phyloP scores from a whole-genome alignment of 371 early-diverging fungal genomes.

The Apophysomyces ossiformis region DNA sequence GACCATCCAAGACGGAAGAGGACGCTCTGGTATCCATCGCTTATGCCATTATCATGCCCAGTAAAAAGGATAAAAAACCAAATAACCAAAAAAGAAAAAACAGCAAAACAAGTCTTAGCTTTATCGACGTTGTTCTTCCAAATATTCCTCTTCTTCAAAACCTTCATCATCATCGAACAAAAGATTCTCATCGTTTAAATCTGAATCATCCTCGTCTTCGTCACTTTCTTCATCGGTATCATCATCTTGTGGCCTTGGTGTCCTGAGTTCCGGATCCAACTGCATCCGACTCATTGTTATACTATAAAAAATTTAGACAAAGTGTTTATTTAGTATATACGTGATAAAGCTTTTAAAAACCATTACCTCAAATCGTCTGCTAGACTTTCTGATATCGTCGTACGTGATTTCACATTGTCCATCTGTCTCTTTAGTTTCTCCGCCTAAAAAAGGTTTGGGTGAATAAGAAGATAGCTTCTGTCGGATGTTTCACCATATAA shows the following conservation, averaged over 20 bases:
- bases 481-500: neutral
- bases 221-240: conserved; percentile 26
- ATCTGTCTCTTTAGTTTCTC: conserved; percentile 35
- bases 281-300: conserved; percentile 32
- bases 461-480: no score
- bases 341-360: neutral
- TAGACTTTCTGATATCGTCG: conserved; percentile 27
- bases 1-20: no score
- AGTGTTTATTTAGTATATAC: no score
- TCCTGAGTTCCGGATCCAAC: conserved; percentile 36
- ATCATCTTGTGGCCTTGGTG: conserved; percentile 40
- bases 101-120: neutral
- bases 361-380: conserved; percentile 39
- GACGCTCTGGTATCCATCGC: no score
- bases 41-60: no score
- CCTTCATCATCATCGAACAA: conserved; percentile 44
- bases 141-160: conserved; percentile 34
- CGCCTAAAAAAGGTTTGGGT: conserved; percentile 10
- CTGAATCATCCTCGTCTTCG: conserved; percentile 9
- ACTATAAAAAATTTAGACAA: conserved; percentile 6
- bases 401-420: conserved; percentile 20
- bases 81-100: no score
- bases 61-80: no score
- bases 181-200: conserved; percentile 27
- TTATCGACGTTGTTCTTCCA: conserved; percentile 17